Percentiles rank a stretch among this genome's conserved stretches.
phyloP scores from a whole-genome alignment of 108 stramenopile genomes.

The Skeletonema tropicum region DNA sequence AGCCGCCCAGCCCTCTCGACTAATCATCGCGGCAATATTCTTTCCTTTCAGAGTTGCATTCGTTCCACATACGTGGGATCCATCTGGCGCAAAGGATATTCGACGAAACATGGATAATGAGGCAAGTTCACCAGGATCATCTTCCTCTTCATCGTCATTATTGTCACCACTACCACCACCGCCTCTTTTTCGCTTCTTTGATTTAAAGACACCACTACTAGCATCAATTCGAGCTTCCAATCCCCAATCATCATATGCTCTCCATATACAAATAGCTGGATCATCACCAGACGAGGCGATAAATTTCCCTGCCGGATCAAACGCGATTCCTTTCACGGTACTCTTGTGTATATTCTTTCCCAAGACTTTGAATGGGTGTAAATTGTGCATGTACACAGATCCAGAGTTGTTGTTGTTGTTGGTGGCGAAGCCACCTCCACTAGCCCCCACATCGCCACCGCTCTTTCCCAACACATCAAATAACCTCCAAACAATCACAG shows the following conservation, averaged over 20 bases:
- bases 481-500: constrained; percentile 87
- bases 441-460: background rate
- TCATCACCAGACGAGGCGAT: constrained; percentile 84
- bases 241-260: constrained; percentile 90
- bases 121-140: constrained; percentile 62
- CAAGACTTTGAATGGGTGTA: constrained; percentile 79
- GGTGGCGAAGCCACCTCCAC: background rate
- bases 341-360: constrained; percentile 75
- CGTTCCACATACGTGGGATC: constrained; percentile 84
- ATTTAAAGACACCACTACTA: constrained; percentile 72
- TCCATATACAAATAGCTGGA: constrained; percentile 87
- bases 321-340: constrained; percentile 88
- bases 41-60: constrained; percentile 85
- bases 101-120: constrained; percentile 81
- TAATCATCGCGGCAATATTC: constrained; percentile 85
- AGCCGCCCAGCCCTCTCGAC: constrained; percentile 85
- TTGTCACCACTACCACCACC: background rate
- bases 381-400: constrained; percentile 30
- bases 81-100: constrained; percentile 86
- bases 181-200: constrained; percentile 39
- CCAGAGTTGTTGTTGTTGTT: no score
- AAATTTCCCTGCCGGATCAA: constrained; percentile 88
- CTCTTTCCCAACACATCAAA: constrained; percentile 51
- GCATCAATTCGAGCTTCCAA: constrained; percentile 79
- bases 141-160: constrained; percentile 50